A percentile compares a stretch with the other conserved stretches of the same genome.
phyloP scores from a whole-genome alignment of 2,329 filamentous ascomycete species.

The Talaromyces sp. region DNA sequence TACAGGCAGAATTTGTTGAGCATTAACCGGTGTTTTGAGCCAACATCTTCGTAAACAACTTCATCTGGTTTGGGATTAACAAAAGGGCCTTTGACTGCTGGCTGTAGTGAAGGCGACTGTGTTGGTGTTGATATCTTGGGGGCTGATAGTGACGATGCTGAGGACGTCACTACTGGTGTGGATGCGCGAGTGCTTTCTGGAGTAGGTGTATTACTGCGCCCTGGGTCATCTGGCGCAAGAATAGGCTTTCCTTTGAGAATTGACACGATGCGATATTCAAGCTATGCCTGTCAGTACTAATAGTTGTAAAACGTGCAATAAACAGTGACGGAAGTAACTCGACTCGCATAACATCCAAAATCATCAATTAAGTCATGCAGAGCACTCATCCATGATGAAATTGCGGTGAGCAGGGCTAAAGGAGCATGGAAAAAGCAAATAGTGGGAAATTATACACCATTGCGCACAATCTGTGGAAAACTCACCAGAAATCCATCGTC shows the following conservation, averaged over 20 bases:
- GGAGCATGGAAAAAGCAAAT: neutral
- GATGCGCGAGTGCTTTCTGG: slow-evolving; percentile 15
- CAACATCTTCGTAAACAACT: slow-evolving; percentile 22
- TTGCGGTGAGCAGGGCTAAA: slow-evolving; percentile 10
- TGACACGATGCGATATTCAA: slow-evolving; percentile 24
- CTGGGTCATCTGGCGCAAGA: slow-evolving; percentile 25
- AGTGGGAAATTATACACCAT: neutral
- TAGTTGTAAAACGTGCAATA: neutral
- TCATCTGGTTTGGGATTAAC: slow-evolving; percentile 25
- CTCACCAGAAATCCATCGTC: slow-evolving; percentile 27
- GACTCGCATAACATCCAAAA: neutral
- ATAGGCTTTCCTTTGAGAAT: slow-evolving; percentile 26
- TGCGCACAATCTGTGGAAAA: neutral
- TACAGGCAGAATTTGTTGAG: slow-evolving; percentile 28
- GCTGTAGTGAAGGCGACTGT: neutral
- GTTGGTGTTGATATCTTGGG: neutral
- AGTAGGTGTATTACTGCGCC: slow-evolving; percentile 19
- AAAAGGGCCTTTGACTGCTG: slow-evolving; percentile 23
- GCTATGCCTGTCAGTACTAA: slow-evolving; percentile 15
- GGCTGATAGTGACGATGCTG: slow-evolving; percentile 1
- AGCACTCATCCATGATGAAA: neutral
- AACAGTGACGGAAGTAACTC: neutral
- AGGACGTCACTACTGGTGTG: slow-evolving; percentile 8
- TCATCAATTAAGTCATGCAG: neutral
- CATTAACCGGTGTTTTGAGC: slow-evolving; percentile 23